Percentiles rank a stretch among this genome's conserved stretches.
These are phyloP conservation scores for Pestalotiopsis sp. DNA, from an alignment of 2,329 filamentous ascomycete genomes.

Conservation along the genomic window DNA sequence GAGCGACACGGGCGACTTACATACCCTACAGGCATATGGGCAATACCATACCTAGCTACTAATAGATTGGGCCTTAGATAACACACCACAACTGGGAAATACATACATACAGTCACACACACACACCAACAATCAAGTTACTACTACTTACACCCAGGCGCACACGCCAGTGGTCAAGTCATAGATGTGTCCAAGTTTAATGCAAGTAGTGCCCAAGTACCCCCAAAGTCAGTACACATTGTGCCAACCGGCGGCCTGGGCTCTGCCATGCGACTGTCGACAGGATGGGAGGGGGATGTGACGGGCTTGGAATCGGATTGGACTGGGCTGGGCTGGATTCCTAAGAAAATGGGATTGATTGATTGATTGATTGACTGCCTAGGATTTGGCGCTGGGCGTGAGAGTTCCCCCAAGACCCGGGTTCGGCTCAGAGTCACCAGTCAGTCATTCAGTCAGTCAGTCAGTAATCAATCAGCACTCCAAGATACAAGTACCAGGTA, in stretches of 20 bases:
- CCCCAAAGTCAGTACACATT: background rate
- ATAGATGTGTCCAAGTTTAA: background rate
- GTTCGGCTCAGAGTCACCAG: background rate
- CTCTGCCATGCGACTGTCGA: background rate
- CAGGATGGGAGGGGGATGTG: background rate
- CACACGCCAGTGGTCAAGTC: background rate
- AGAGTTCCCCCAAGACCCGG: slow-evolving; percentile 3
- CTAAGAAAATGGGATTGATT: background rate
- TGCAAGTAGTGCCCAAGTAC: background rate
- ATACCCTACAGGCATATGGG: background rate
- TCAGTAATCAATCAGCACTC: background rate
- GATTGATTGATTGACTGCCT: background rate
- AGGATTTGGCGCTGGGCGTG: background rate
- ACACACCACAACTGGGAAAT: background rate
- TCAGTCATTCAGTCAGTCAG: background rate
- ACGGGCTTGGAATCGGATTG: background rate
- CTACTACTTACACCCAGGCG: background rate
- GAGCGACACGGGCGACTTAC: slow-evolving; percentile 34
- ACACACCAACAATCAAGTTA: background rate
- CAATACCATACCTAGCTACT: background rate
- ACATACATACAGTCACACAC: background rate
- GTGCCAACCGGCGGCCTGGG: background rate
- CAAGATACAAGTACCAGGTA: background rate
- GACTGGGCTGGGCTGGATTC: background rate
- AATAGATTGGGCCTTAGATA: background rate